Evolutionary conservation across 2,329 filamentous ascomycete species (phyloP).

Genomic region (Xylaria hypoxylon): DNA sequence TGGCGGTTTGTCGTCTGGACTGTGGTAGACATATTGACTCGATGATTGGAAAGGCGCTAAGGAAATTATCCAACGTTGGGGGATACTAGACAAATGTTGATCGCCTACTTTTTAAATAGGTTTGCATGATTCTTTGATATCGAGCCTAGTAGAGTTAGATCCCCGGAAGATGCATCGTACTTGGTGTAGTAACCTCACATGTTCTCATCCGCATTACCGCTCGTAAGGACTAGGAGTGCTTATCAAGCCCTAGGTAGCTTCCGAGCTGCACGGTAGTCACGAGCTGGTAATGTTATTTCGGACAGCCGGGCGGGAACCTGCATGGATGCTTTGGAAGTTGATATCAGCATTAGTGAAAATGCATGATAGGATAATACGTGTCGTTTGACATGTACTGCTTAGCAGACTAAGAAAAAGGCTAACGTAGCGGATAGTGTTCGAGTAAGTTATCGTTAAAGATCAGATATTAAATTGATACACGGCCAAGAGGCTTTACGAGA

Average conservation of each 20-base stretch:
- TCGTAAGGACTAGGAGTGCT: conserved; percentile 22
- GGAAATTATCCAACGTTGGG: conserved; percentile 22
- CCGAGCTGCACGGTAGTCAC: no score
- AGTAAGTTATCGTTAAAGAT: neutral
- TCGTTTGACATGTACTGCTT: neutral
- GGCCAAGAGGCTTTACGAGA: no score
- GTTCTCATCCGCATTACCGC: conserved; percentile 33
- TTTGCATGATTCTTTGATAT: conserved; percentile 36
- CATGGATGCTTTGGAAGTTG: neutral
- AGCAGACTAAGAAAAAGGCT: neutral
- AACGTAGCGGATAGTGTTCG: neutral
- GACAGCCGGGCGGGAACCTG: no score
- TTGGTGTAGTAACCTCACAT: conserved; percentile 28
- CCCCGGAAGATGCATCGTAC: conserved; percentile 29
- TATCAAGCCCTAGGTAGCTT: no score
- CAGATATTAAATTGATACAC: no score
- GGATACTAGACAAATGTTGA: conserved; percentile 23
- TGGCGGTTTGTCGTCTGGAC: conserved; percentile 37
- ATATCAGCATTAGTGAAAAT: neutral
- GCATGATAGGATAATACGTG: neutral
- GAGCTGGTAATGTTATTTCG: no score
- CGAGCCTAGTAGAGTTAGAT: conserved; percentile 28
- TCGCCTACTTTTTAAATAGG: conserved; percentile 28
- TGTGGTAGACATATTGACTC: conserved; percentile 34
- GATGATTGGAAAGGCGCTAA: conserved; percentile 29